Evolutionary conservation across 176 grass and related monocot genomes (phyloP).

Genomic region (Elaeis guineensis): DNA sequence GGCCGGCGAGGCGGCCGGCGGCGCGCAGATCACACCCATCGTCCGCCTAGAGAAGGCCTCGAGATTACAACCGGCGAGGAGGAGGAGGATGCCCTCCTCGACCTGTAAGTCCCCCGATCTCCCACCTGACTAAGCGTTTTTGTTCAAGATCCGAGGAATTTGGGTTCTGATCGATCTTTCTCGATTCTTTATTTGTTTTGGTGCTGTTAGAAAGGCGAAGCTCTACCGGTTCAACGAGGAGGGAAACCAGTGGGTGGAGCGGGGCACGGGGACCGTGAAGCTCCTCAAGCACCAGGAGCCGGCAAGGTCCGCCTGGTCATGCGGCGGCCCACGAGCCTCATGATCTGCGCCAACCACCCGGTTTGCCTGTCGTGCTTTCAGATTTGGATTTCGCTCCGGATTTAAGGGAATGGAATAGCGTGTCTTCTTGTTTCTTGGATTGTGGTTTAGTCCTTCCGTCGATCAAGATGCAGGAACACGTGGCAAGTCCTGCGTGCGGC

Average conservation of each 20-base stretch:
- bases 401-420: too few species aligned
- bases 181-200: not conserved
- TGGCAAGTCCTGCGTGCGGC: constrained; percentile 10
- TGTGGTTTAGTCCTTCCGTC: constrained; percentile 1
- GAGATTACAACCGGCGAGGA: constrained; percentile 55
- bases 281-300: too few species aligned
- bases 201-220: constrained; percentile 39
- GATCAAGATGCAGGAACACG: constrained; percentile 15
- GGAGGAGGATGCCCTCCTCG: constrained; percentile 45
- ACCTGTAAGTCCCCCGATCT: constrained; percentile 34
- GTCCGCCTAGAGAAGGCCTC: constrained; percentile 50
- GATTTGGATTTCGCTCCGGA: not conserved
- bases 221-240: constrained; percentile 40
- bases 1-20: constrained; percentile 49
- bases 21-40: constrained; percentile 59
- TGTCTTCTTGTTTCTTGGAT: not conserved
- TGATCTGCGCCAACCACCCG: too few species aligned
- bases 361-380: not conserved
- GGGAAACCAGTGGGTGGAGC: too few species aligned
- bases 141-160: not conserved
- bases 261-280: too few species aligned
- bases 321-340: too few species aligned
- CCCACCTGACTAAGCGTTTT: too few species aligned
- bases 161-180: not conserved
- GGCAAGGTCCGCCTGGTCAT: too few species aligned